Evolutionary conservation across 495 filamentous ascomycete species (phyloP), one percentile per base, ranked within the genome.

Genomic region (Penicillium flavigenum): DNA sequence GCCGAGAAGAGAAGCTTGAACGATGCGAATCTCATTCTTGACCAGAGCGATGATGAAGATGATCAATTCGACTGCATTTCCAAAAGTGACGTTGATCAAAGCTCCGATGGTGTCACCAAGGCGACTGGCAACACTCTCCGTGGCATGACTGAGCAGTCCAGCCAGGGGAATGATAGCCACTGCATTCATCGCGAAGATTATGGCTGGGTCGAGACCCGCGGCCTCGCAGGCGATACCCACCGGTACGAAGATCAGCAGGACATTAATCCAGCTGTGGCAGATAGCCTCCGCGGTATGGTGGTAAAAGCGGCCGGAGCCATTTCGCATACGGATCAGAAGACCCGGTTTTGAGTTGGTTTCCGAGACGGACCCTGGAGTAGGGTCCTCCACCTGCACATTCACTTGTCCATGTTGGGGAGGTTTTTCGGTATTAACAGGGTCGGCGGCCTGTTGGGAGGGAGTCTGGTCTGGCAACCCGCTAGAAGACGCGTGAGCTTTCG

Each of bases 31-130:
- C 72, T 96, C 86, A 72, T 91, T 81, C 82, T 69, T 63, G 57
- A 71, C 72, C 10, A 71, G 51, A 11, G 63, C 66, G 55, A 72
- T 76, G 39, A 69, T 75, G 59, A 91, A 94, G 61, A 94, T 91
- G 70, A 94, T 94, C 64, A 95, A 73, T 74, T 95, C 90, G 3
- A 95, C 90, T 22, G 90, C 90, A 70, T 95, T 95, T 53, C 90
- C 90, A 72, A 94, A 94, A 20, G 89, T 91, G 11, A 93, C 89
- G 60, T 93, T 95, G 68, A 93, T 82, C 63, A 94, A 71, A 14
- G 90, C 90, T 52, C 89, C 90, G 32, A 92, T 73, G 9, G 89
- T 89, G 62, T 95, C 89, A 41, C 90, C 90, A 69, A 93, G 76
- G 55, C 85, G 83, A 52, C 79, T 79, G 31, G 90, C 90, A 43